Evolutionary conservation across 2,329 filamentous ascomycete genomes (phyloP).

Genomic region (Dactylellina parvicollis): DNA sequence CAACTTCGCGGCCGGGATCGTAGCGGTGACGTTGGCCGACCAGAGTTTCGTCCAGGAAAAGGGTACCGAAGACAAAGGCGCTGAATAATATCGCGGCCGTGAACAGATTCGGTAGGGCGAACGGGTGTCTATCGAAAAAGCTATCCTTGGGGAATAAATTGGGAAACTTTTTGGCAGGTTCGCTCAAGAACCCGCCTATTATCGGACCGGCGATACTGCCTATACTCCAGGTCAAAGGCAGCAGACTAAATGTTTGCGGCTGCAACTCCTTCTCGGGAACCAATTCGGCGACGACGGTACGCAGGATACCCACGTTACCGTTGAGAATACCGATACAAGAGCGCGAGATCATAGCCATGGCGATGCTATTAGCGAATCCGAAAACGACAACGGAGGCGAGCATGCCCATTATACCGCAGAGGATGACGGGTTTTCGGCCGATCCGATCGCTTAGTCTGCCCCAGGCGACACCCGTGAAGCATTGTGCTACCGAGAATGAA

Average conservation of each 20-base stretch:
- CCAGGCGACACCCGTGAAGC: conserved; percentile 77
- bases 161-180: conserved; percentile 79
- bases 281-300: conserved; percentile 92
- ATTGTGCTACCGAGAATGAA: conserved; percentile 77
- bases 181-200: conserved; percentile 83
- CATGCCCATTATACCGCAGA: conserved; percentile 77
- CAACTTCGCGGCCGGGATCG: conserved; percentile 81
- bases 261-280: conserved; percentile 83
- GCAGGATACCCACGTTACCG: conserved; percentile 91
- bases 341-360: conserved; percentile 81
- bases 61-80: conserved; percentile 75
- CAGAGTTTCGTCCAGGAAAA: conserved; percentile 89
- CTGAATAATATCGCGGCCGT: conserved; percentile 79
- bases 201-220: conserved; percentile 88
- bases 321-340: conserved; percentile 84
- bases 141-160: conserved; percentile 72
- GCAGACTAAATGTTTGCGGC: conserved; percentile 87
- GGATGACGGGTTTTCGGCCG: conserved; percentile 82
- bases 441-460: conserved; percentile 78
- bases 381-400: conserved; percentile 84
- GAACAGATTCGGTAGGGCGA: conserved; percentile 83
- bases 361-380: conserved; percentile 80
- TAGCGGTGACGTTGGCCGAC: conserved; percentile 73
- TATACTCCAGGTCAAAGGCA: conserved; percentile 89
- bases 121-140: conserved; percentile 81